Evolutionary conservation across 2,329 filamentous ascomycete species (phyloP).

Genomic region (Purpureocillium lavendulum): DNA sequence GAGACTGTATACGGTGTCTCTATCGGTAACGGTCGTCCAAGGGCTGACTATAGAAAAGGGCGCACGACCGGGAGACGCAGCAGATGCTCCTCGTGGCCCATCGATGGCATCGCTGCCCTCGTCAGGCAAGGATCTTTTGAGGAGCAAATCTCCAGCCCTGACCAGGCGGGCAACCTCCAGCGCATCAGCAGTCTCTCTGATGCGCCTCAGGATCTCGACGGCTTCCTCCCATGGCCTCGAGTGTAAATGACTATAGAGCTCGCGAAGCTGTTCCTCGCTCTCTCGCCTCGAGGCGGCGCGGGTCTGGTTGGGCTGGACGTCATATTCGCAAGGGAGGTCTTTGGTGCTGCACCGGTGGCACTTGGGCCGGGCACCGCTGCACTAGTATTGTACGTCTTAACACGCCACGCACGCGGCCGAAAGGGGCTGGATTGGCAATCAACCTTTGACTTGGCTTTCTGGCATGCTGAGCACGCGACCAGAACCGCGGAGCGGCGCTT

Average conservation of each 20-base stretch:
- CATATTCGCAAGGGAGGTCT: background rate
- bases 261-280: conserved; percentile 1
- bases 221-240: conserved; percentile 1
- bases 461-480: conserved; percentile 1
- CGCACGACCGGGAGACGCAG: no score
- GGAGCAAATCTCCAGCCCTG: conserved; percentile 1
- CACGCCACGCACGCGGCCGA: no score
- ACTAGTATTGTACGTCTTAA: background rate
- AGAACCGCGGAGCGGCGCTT: background rate
- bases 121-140: background rate
- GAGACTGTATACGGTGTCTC: background rate
- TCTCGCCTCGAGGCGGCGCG: background rate
- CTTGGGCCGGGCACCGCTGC: conserved; percentile 1
- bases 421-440: background rate
- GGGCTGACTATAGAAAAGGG: no score
- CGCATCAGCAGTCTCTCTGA: background rate
- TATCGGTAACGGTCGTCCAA: conserved; percentile 1
- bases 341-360: conserved; percentile 1
- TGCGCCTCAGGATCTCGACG: conserved; percentile 2
- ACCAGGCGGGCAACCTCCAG: background rate
- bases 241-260: conserved; percentile 1
- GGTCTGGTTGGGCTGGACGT: conserved; percentile 1
- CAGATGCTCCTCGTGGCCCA: no score
- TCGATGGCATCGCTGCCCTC: background rate
- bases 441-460: conserved; percentile 2